These are phyloP conservation scores for Drosera capensis DNA, from an alignment of 148 eudicot species.

Conservation along the genomic window DNA sequence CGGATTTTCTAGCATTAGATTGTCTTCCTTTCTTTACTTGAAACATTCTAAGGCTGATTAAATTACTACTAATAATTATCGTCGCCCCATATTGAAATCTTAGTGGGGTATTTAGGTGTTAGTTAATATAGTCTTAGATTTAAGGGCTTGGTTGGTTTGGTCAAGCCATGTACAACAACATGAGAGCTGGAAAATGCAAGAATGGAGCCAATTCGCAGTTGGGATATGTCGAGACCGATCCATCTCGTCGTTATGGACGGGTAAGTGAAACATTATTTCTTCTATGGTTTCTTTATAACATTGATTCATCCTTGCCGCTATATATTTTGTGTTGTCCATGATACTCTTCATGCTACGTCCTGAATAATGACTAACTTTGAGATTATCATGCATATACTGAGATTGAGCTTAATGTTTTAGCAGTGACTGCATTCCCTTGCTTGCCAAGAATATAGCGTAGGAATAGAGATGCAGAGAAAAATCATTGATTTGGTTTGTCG, in stretches of 20 bases:
- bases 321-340: constrained; percentile 4
- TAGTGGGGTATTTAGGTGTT: not conserved
- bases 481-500: too few relatives aligned
- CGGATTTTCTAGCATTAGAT: constrained; percentile 36
- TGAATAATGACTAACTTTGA: too few relatives aligned
- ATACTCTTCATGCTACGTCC: too few relatives aligned
- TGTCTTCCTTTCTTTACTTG: not conserved
- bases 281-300: not conserved
- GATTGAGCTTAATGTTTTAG: too few relatives aligned
- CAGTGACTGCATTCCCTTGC: too few relatives aligned
- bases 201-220: constrained; percentile 12
- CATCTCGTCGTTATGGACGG: constrained; percentile 52
- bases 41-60: not conserved
- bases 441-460: too few relatives aligned
- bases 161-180: constrained; percentile 18
- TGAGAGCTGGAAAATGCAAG: constrained; percentile 11
- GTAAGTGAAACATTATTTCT: constrained; percentile 23
- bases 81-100: too few relatives aligned
- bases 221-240: constrained; percentile 37
- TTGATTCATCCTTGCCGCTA: constrained; percentile 4
- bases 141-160: not conserved
- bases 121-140: not conserved
- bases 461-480: too few relatives aligned
- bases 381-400: too few relatives aligned
- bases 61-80: too few relatives aligned